Evolutionary conservation across 2,329 filamentous ascomycete species (phyloP), one percentile per base, ranked within the genome.

Genomic region (Fusarium nematophilum): DNA sequence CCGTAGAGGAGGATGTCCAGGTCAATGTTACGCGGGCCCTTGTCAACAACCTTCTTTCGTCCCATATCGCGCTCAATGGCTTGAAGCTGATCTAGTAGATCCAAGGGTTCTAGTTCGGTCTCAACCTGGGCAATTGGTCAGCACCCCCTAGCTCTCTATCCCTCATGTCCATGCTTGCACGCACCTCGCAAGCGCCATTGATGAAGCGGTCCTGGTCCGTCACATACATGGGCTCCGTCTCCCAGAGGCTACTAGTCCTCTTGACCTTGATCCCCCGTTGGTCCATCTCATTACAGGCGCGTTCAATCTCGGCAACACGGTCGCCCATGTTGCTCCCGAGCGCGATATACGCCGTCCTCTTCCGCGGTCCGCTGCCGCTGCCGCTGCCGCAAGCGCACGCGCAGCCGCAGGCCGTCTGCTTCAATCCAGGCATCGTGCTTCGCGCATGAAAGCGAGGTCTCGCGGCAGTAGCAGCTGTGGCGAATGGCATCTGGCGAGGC

Each of bases 151-250:
- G 9, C n/a, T n/a, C 15, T 9, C 14, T 23, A 23, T 23, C 13
- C 30, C 14, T 25, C n/a, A 9, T 17, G 17, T 23, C 8, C 9
- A 34, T 6, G 53, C 60, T 61, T 27, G 46, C 51, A 80, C 86
- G 73, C 75, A 96, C 93, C 87, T 96, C 91, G 74, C 92, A 97
- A 53, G 89, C 93, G 15, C 93, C 95, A 72, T 99, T 99, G 40
- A 97, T 79, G 72, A 99, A 99, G 25, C 86, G 85, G 60, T 88
- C 88, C 74, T 99, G 95, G 61, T 97, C 90, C 60, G 90, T 79
- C 62, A 97, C 90, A 75, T 99, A 99, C 95, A 99, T 99, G 17
- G 95, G 92, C 67, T 92, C 88, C 4, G 94, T 99, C 78, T 98
- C 93, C 85, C 95, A 99, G 3, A 99, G 81, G 58, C 88, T 90